These are phyloP conservation scores for Thielaviopsis musarum DNA, from an alignment of 2,329 filamentous ascomycete species.

Conservation along the genomic window DNA sequence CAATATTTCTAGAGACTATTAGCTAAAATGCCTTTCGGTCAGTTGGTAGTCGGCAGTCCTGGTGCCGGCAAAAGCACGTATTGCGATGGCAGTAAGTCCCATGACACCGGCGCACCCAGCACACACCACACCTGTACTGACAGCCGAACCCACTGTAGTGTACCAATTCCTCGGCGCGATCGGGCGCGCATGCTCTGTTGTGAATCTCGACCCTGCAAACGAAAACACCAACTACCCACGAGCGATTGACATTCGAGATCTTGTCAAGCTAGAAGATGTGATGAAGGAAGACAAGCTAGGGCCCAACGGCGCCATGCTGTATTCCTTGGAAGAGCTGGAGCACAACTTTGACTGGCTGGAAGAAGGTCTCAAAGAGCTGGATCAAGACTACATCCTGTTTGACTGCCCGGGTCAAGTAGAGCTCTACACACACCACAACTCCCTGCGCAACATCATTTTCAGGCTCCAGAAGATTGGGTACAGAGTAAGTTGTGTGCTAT, in stretches of 20 bases:
- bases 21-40: conserved; percentile 41
- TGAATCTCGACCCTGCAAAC: conserved; percentile 95
- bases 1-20: background rate
- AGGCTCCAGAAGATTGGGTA: conserved; percentile 81
- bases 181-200: conserved; percentile 81
- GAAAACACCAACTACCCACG: conserved; percentile 78
- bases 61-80: conserved; percentile 95
- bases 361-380: conserved; percentile 59
- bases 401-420: conserved; percentile 97
- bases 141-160: conserved; percentile 32
- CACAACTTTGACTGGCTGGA: conserved; percentile 88
- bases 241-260: conserved; percentile 74
- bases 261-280: conserved; percentile 84
- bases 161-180: conserved; percentile 96
- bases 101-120: background rate
- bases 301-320: conserved; percentile 82
- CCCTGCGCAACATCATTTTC: conserved; percentile 81
- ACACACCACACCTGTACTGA: background rate
- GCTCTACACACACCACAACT: conserved; percentile 88
- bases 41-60: conserved; percentile 84
- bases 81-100: conserved; percentile 68
- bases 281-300: conserved; percentile 85
- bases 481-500: conserved; percentile 42
- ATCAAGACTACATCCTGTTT: conserved; percentile 84
- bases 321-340: conserved; percentile 88